Evolutionary conservation across 352 stramenopile genomes (phyloP).

Genomic region (Phytopythium boreale): DNA sequence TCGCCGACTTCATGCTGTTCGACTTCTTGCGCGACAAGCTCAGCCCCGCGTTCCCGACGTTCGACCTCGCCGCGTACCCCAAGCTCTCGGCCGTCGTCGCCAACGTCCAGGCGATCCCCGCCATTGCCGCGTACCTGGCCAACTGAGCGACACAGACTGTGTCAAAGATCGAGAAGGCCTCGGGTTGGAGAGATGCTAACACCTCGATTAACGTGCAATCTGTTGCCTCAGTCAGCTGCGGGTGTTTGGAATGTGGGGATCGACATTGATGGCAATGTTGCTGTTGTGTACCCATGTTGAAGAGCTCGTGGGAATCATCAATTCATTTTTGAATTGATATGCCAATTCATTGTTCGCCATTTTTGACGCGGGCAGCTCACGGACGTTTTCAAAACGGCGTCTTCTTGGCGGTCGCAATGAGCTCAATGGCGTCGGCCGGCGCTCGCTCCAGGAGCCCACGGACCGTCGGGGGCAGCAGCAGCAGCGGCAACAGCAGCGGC

Average conservation of each 20-base stretch:
- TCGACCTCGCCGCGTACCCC: background rate
- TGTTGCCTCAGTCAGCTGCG: background rate
- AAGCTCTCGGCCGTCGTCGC: constrained; percentile 2
- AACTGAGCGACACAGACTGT: constrained; percentile 7
- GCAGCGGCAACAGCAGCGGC: background rate
- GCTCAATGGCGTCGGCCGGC: background rate
- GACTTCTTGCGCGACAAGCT: constrained; percentile 5
- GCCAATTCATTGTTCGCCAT: background rate
- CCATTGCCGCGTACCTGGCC: constrained; percentile 11
- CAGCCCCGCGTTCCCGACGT: background rate
- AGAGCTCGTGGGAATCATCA: background rate
- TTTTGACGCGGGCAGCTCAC: background rate
- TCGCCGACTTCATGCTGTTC: constrained; percentile 11
- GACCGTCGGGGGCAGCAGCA: background rate
- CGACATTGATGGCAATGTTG: too few species aligned
- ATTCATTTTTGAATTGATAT: background rate
- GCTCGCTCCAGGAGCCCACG: background rate
- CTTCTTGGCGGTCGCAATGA: background rate
- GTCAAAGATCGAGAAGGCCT: too few species aligned
- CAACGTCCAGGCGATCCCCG: constrained; percentile 6
- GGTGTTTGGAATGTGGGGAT: too few species aligned
- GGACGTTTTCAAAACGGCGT: background rate
- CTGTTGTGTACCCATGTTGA: background rate
- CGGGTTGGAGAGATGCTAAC: too few species aligned
- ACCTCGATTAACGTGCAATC: too few species aligned